Evolutionary conservation across 2,329 filamentous ascomycete genomes (phyloP).

Genomic region (Emmonsiellopsis sp.): DNA sequence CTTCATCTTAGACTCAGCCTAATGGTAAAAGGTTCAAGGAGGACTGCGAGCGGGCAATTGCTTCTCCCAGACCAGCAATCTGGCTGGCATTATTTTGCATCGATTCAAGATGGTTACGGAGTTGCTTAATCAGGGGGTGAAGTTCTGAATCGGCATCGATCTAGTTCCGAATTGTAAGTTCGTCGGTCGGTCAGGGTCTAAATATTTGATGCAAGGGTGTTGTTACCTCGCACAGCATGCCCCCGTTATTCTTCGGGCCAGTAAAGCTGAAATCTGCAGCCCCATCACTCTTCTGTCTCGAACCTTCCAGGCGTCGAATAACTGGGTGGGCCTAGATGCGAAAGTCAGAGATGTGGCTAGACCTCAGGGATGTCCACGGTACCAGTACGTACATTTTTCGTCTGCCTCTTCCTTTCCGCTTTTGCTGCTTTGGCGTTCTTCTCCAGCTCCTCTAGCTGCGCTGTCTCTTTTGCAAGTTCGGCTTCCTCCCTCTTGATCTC

Average conservation of each 20-base stretch:
- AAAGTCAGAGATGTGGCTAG: conserved; percentile 3
- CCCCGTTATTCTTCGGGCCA: conserved; percentile 16
- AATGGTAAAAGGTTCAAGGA: conserved; percentile 10
- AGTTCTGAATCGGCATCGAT: conserved; percentile 27
- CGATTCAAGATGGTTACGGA: conserved; percentile 34
- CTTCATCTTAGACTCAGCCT: conserved; percentile 6
- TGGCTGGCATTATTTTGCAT: conserved; percentile 34
- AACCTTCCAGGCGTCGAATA: conserved; percentile 25
- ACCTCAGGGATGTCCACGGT: neutral
- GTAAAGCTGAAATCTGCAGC: conserved; percentile 21
- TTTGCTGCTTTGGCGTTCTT: conserved; percentile 33
- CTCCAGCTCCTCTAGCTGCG: conserved; percentile 32
- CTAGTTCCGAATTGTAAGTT: conserved; percentile 17
- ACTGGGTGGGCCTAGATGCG: conserved; percentile 29
- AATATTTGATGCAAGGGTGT: neutral
- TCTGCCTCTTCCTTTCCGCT: conserved; percentile 29
- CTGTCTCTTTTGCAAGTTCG: conserved; percentile 30
- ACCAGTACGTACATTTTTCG: conserved; percentile 26
- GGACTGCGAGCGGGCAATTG: conserved; percentile 24
- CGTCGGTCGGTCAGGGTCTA: conserved; percentile 1
- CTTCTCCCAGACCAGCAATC: conserved; percentile 27
- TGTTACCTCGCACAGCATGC: conserved; percentile 26
- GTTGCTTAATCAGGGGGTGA: conserved; percentile 26
- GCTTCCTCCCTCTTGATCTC: conserved; percentile 35
- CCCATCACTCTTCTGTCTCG: conserved; percentile 8